Evolutionary conservation across 2,329 filamentous ascomycete genomes (phyloP).

Genomic region (Lachnellula arida): DNA sequence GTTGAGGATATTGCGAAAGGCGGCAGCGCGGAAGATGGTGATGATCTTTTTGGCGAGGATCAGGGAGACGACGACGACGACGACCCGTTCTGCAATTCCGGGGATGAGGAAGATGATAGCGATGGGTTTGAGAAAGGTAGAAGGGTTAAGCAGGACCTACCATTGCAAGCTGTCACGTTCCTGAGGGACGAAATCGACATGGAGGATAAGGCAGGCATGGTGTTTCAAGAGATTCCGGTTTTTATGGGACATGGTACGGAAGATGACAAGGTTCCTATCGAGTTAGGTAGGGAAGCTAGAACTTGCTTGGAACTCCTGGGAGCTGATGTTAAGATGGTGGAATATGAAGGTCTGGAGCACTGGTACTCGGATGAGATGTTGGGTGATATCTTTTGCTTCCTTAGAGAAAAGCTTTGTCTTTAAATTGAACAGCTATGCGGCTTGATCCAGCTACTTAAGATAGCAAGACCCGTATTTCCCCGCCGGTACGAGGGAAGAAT

Average conservation of each 20-base stretch:
- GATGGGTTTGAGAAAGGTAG: not conserved
- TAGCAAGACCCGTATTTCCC: constrained; percentile 32
- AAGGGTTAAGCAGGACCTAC: not conserved
- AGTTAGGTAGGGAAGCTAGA: constrained; percentile 34
- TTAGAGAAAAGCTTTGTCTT: constrained; percentile 16
- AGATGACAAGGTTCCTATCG: constrained; percentile 40
- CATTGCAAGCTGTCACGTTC: constrained; percentile 5
- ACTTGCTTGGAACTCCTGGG: constrained; percentile 34
- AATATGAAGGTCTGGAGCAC: constrained; percentile 41
- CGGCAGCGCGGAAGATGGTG: constrained; percentile 7
- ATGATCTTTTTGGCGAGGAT: not conserved
- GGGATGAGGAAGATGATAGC: constrained; percentile 4
- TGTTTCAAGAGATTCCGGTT: constrained; percentile 33
- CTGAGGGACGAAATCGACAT: constrained; percentile 19
- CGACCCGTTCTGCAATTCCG: constrained; percentile 8
- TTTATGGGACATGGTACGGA: constrained; percentile 45
- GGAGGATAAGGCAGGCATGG: not conserved
- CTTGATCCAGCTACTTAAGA: constrained; percentile 15
- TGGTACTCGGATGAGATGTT: constrained; percentile 43
- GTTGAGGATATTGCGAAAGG: constrained; percentile 25
- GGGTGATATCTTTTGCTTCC: constrained; percentile 34
- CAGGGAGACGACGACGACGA: not conserved
- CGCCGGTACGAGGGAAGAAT: constrained; percentile 32
- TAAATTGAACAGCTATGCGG: no score
- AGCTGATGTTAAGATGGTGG: constrained; percentile 33